Conservation (phyloP, 225 moss, liverwort and hornwort genomes). For the Climacium dendroides region DNA sequence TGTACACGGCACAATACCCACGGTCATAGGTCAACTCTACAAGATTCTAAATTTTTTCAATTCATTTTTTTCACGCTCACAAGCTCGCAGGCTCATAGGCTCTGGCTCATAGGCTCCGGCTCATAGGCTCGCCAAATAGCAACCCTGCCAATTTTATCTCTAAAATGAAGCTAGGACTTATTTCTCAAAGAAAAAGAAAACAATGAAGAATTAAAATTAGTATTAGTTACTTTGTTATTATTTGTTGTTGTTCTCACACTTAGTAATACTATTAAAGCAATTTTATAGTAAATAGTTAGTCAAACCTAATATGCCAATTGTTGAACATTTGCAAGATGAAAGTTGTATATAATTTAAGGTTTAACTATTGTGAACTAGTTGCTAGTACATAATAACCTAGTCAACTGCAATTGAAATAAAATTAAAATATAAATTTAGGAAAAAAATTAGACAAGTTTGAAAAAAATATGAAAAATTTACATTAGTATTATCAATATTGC, state of each 20-base stretch:
- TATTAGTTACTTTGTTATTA: not conserved
- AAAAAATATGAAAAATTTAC: not conserved
- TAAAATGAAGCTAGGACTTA: not conserved
- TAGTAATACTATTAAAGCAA: not conserved
- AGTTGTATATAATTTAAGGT: not conserved
- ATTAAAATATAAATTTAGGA: not conserved
- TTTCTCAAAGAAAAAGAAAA: not conserved
- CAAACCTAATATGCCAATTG: not conserved
- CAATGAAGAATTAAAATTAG: not conserved
- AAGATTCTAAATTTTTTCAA: too few species aligned
- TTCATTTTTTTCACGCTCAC: too few species aligned
- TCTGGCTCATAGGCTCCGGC: too few species aligned
- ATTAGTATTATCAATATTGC: not conserved
- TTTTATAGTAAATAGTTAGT: not conserved
- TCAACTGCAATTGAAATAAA: not conserved
- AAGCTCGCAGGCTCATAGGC: too few species aligned
- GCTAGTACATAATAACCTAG: not conserved
- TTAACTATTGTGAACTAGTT: not conserved
- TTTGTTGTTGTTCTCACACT: not conserved
- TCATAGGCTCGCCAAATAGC: too few species aligned
- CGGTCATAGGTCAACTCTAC: too few species aligned
- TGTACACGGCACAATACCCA: too few species aligned
- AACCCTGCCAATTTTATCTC: too few species aligned
- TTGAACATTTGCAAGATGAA: accelerated
- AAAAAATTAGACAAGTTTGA: not conserved